Evolutionary conservation across 2,329 filamentous ascomycete species (phyloP), one percentile per base, ranked within the genome.

Genomic region (Diaporthe capsici): DNA sequence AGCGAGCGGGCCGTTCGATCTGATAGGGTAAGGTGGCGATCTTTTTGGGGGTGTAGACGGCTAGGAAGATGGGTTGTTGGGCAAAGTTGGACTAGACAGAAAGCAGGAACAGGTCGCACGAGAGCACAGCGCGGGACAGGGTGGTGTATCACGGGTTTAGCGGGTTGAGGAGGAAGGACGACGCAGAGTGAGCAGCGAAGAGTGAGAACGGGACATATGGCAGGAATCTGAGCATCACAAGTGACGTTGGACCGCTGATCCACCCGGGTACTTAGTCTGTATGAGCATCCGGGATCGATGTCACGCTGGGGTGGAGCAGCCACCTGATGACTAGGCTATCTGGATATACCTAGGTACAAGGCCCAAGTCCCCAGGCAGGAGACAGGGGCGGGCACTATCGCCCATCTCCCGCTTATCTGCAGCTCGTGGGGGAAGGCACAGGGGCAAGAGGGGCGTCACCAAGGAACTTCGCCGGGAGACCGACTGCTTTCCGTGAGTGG

Each of bases 161-260:
- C 20, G 57, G 25, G 25, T 61, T 42, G 34, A 47, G 20, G 8
- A 60, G n/a, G 25, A 42, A 13, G 57, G 57, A 55, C n/a, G 20
- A 34, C 1, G 39, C 17, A 44, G 39, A 3, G 25, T 42, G 58
- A 51, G 28, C 31, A 75, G 53, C 28, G 25, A 5, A 68, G 63
- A 28, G 31, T 25, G 65, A 70, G 34, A 15, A 55, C 20, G 65
- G 47, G 22, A 42, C 31, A 28, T 70, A 70, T 70, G 65, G 65
- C 65, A 17, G 65, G 65, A 70, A 55, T 55, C 49, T 70, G 49
- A 70, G 65, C 65, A 70, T 70, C 65, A 55, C 65, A 49, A 70
- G 65, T 70, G 65, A 70, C 65, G 65, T 70, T 70, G 47, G 65
- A 70, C 65, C 49, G 65, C 65, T 70, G 65, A 70, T 70, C 65